These are phyloP conservation scores for Phyllosticta citribraziliensis DNA, from an alignment of 2,329 filamentous ascomycete genomes.

Conservation along the genomic window DNA sequence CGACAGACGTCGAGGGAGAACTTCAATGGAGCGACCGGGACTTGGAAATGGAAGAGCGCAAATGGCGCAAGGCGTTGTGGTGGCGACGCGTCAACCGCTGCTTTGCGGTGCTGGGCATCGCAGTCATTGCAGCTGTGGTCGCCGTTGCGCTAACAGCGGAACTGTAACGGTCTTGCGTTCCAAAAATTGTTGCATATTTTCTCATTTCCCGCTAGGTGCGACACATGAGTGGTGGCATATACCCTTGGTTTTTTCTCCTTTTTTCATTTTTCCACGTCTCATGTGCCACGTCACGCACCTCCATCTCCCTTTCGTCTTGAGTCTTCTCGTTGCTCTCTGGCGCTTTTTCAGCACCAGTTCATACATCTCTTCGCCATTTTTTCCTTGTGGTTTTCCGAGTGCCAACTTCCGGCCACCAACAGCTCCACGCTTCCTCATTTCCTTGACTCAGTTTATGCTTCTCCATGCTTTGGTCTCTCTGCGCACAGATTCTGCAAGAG, in stretches of 20 bases:
- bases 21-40: constrained; percentile 6
- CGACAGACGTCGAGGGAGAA: not conserved
- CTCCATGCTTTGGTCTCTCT: not conserved
- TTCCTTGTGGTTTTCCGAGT: not conserved
- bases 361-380: not conserved
- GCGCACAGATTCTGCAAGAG: not conserved
- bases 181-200: not conserved
- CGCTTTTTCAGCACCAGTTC: not conserved
- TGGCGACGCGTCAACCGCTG: constrained; percentile 6
- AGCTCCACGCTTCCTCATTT: not conserved
- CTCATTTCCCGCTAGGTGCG: not conserved
- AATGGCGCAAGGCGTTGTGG: constrained; percentile 3
- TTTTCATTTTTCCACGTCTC: not conserved
- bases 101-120: not conserved
- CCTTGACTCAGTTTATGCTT: not conserved
- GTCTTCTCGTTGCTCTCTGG: not conserved
- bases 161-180: not conserved
- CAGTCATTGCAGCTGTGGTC: constrained; percentile 1
- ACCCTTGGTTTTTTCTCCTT: not conserved
- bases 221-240: not conserved
- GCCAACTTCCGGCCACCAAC: not conserved
- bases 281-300: not conserved
- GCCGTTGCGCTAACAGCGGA: not conserved
- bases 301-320: not conserved
- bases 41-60: constrained; percentile 1